Base-by-base conservation (phyloP, 768 basidiomycete species). In the Gautieria morchelliformis region DNA sequence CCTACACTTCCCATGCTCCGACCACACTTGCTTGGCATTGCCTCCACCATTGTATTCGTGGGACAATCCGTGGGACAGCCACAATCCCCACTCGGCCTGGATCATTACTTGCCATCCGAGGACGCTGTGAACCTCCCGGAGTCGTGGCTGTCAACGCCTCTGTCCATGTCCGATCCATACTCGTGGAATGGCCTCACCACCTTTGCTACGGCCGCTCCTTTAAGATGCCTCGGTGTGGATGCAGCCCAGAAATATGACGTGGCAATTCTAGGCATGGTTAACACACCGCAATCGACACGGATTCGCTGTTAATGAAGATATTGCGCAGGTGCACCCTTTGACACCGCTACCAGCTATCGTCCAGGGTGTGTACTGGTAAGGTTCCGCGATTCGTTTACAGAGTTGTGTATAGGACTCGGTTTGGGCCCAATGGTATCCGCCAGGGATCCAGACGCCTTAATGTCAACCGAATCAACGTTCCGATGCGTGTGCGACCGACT, bases 341-440 rank as follows among this genome's bases (percentile, higher is more conserved):
- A 70, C 49, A 70, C 68, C 15, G 64, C 66, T 10, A 70, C 68
- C 2, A 66, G 65, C 51, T 70, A 62, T 52, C 63, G 69, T 2
- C 68, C 69, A 10, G 68, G 69, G 65, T 69, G 47, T 27, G 64
- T 19, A 30, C 33, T 42, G 10, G 33, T 15, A n/a, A 48, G n/a
- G 54, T 44, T 14, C 17, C n/a, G 24, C 24, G 9, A n/a, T 42
- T 17, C 6, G 24, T 50, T 41, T 5, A 10, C 19, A 27, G 20
- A n/a, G 33, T 17, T n/a, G 30, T 1, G 27, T 44, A 3, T 47
- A 8, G 32, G 12, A 66, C 68, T 27, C 65, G 68, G 5, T 71
- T 71, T 37, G 69, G 69, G 0, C 68, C 68, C 15, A 69, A 68
- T 35, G 69, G 68, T 11, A 71, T 69, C 55, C 68, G 69, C 27